Base-by-base conservation (phyloP, 2,329 filamentous ascomycete genomes). In the Ophidiomyces ophidiicola region DNA sequence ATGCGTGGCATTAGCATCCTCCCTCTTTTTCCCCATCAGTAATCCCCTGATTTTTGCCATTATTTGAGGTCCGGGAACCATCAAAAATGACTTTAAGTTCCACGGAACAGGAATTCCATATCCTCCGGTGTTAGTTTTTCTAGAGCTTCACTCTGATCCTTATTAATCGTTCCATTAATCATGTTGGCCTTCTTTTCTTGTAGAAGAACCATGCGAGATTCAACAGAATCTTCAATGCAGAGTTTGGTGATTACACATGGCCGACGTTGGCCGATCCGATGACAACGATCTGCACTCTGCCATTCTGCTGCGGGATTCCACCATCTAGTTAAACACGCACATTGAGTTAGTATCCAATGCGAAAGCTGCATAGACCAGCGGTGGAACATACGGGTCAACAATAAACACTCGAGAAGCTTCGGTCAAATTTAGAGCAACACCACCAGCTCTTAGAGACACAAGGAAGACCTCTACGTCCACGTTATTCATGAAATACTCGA, bases 231-330 rank as follows among this genome's bases (percentile, higher is more conserved):
- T 58, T 98, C 88, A 46, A 98, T 94, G 56, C 86, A 92, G 7
- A 98, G 74, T 19, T 90, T 78, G 1, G 87, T 96, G 51, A 98
- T 93, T 24, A 84, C 84, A 57, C 90, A 96, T 19, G 88, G 88
- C 5, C 90, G 81, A 32, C 79, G 83, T 66, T 98, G 90, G 21
- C 90, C 90, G 50, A 96, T 98, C 41, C 90, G 86, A 62, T 96
- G 90, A 55, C 82, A 86, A 48, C 83, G 75, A 58, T 98, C 90
- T 2, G 90, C 90, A 45, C 82, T 90, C 63, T 98, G 90, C 90
- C 90, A 98, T 64, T 98, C 90, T 0, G 88, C 88, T n/a, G 87
- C 87, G n/a, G 90, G 90, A 51, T 96, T 96, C 90, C 90, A 98
- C 90, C 90, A 96, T 50, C 82, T 86, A 49, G 24, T 45, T 21